Percentiles rank a stretch among this genome's conserved stretches.
Evolutionary conservation across 345 rosid genomes (phyloP).

Genomic region (Eutrema japonicum): DNA sequence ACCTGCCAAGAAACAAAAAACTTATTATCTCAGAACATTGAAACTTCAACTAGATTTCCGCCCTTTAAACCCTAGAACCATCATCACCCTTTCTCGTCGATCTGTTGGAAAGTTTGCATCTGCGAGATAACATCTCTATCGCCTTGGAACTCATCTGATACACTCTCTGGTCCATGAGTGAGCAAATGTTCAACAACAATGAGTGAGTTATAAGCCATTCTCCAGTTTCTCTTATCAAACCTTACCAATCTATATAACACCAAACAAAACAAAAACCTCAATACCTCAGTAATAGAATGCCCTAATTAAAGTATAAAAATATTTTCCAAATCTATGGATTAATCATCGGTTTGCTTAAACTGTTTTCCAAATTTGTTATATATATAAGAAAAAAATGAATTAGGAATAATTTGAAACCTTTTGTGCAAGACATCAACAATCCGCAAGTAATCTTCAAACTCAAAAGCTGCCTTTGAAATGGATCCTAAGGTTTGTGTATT

Average conservation of each 20-base stretch:
- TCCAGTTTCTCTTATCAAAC: conserved; percentile 83
- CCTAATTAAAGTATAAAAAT: neutral
- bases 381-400: neutral
- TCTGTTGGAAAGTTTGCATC: conserved; percentile 65
- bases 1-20: conserved; percentile 50
- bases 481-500: conserved; percentile 65
- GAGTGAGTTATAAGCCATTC: conserved; percentile 71
- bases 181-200: conserved; percentile 76
- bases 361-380: neutral
- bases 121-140: conserved; percentile 58
- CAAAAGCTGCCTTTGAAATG: conserved; percentile 93
- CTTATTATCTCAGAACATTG: neutral
- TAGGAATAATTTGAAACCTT: conserved; percentile 49
- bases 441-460: conserved; percentile 79
- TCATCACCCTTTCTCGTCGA: conserved; percentile 80
- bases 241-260: conserved; percentile 54
- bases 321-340: neutral
- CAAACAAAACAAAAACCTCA: conserved; percentile 1
- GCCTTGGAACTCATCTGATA: conserved; percentile 70
- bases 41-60: neutral
- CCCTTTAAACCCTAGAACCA: neutral
- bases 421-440: conserved; percentile 82
- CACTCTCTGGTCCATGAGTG: conserved; percentile 97
- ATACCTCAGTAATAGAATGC: neutral
- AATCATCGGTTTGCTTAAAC: neutral